phyloP scores from a whole-genome alignment of 1,284 basidiomycete species.

The Pseudomicrostroma phylloplanum region DNA sequence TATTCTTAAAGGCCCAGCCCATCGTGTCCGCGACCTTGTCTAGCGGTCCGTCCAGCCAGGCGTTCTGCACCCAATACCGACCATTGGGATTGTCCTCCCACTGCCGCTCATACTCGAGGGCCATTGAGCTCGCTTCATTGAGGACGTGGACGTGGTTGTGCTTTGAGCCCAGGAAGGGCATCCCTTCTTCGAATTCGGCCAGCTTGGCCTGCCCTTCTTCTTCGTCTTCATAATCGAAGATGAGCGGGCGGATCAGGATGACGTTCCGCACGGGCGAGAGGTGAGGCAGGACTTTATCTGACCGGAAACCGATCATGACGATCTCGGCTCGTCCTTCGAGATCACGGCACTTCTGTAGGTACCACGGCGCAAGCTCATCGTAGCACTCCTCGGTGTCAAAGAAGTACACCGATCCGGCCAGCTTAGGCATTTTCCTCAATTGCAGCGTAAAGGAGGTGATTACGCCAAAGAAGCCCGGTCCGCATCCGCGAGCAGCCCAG shows the following conservation, averaged over 20 bases:
- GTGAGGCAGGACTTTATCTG: conserved; percentile 8
- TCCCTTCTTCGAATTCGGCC: conserved; percentile 1
- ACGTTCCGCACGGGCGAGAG: background rate
- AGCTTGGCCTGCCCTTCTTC: background rate
- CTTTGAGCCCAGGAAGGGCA: background rate
- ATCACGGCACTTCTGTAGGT: too few species aligned
- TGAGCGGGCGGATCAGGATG: conserved; percentile 2
- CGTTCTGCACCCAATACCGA: too few species aligned
- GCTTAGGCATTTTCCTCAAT: too few species aligned
- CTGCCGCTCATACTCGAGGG: conserved; percentile 7
- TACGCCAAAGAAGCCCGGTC: too few species aligned
- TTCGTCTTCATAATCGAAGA: conserved; percentile 8
- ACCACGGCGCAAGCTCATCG: too few species aligned
- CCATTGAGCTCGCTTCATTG: background rate
- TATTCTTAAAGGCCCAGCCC: too few species aligned
- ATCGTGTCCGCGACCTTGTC: too few species aligned
- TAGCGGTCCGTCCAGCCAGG: too few species aligned
- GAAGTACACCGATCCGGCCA: too few species aligned
- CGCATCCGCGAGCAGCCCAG: too few species aligned
- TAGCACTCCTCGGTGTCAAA: too few species aligned
- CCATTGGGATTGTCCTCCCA: background rate
- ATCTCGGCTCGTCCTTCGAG: background rate
- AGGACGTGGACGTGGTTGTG: background rate
- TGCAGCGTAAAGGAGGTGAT: too few species aligned
- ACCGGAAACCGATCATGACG: conserved; percentile 10